Evolutionary conservation across 106 monocot species (phyloP).

Genomic region (Dactylorhiza incarnata): DNA sequence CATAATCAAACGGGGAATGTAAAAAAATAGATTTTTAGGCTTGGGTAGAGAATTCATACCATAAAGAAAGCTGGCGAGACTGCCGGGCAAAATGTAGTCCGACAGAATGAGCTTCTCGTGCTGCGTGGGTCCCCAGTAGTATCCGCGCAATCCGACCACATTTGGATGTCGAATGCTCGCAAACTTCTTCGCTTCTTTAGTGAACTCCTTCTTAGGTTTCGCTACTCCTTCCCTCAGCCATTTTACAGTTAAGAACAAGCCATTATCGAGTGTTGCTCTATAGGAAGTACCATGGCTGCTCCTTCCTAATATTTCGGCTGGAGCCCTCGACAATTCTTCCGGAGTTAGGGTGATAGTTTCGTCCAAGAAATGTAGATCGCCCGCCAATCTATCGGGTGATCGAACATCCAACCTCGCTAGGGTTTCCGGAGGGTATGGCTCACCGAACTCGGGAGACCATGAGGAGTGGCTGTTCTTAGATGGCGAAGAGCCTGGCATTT

Average conservation of each 20-base stretch:
- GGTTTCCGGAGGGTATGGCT: slow-evolving; percentile 34
- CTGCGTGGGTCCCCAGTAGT: slow-evolving; percentile 94
- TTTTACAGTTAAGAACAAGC: slow-evolving; percentile 82
- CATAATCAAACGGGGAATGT: too few species aligned
- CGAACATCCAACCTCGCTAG: slow-evolving; percentile 58
- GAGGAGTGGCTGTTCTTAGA: slow-evolving; percentile 68
- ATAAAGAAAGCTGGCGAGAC: slow-evolving; percentile 92
- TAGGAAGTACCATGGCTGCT: slow-evolving; percentile 98
- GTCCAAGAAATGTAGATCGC: slow-evolving; percentile 85
- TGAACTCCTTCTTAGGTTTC: slow-evolving; percentile 89
- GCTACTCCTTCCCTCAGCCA: slow-evolving; percentile 96
- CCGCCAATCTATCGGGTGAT: slow-evolving; percentile 77
- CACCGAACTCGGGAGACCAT: slow-evolving; percentile 81
- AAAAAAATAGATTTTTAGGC: too few species aligned
- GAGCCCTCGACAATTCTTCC: slow-evolving; percentile 83
- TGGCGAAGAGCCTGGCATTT: slow-evolving; percentile 61
- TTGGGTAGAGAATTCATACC: slow-evolving; percentile 33
- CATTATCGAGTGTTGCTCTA: slow-evolving; percentile 83
- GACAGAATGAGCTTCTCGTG: slow-evolving; percentile 92
- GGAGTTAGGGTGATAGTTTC: slow-evolving; percentile 86
- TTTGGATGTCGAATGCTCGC: slow-evolving; percentile 93
- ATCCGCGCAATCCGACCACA: slow-evolving; percentile 81
- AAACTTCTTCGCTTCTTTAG: slow-evolving; percentile 90
- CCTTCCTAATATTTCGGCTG: slow-evolving; percentile 89
- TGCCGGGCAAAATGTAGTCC: slow-evolving; percentile 85